Evolutionary conservation across 306 rosid genomes (phyloP).

Genomic region (Vigna nakashimae): DNA sequence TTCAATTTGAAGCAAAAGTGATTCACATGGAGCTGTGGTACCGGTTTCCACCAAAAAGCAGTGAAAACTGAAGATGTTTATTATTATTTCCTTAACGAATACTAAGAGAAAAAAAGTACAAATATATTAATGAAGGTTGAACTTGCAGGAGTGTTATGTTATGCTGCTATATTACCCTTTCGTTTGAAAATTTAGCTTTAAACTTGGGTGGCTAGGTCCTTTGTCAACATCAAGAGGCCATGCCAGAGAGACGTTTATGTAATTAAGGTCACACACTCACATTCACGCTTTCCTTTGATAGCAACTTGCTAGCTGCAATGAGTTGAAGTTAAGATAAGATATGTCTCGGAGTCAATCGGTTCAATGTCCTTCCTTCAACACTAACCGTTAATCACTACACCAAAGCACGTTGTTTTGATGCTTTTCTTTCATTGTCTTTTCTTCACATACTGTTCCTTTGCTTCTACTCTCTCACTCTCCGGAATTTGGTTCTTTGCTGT

Average conservation of each 20-base stretch:
- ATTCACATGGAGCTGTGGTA: slow-evolving; percentile 20
- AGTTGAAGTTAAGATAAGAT: slow-evolving; percentile 16
- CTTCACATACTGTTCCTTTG: slow-evolving; percentile 52
- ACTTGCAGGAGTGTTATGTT: slow-evolving; percentile 1
- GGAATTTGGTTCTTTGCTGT: slow-evolving; percentile 4
- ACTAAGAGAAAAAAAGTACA: not conserved
- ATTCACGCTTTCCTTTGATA: slow-evolving; percentile 39
- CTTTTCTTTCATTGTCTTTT: slow-evolving; percentile 35
- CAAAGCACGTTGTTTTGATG: slow-evolving; percentile 33
- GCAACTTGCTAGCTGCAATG: slow-evolving; percentile 51
- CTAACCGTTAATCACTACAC: slow-evolving; percentile 13
- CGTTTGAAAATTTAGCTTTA: slow-evolving; percentile 29
- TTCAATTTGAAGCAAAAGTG: slow-evolving; percentile 48
- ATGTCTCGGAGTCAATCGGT: slow-evolving; percentile 32
- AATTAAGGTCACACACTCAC: slow-evolving; percentile 32
- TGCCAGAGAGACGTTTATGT: slow-evolving; percentile 37
- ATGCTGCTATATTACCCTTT: not conserved
- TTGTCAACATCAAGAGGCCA: slow-evolving; percentile 54
- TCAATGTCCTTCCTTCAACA: slow-evolving; percentile 30
- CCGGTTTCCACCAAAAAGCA: slow-evolving; percentile 26
- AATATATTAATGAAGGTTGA: slow-evolving; percentile 7
- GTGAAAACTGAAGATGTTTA: not conserved
- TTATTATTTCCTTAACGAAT: not conserved
- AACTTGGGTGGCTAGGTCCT: slow-evolving; percentile 22
- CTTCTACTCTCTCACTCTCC: slow-evolving; percentile 52